A percentile compares a stretch with the other conserved stretches of the same genome.
phyloP scores from a whole-genome alignment of 192 early-diverging fungal species.

The Coemansia sp. region DNA sequence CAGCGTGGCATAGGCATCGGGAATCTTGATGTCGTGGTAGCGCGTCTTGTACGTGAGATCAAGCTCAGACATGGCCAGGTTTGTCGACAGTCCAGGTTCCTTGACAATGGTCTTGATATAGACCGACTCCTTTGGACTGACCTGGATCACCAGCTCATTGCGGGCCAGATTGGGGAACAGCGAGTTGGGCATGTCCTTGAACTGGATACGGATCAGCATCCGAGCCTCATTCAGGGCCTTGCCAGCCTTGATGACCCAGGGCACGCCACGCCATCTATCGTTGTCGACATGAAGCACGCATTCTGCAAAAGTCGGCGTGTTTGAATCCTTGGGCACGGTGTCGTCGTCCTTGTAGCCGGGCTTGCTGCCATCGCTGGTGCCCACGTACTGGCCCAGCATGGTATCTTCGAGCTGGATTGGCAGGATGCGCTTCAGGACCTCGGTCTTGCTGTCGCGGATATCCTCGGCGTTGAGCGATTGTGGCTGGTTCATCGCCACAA shows the following conservation, averaged over 20 bases:
- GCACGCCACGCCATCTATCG: constrained; percentile 81
- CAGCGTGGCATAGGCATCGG: constrained; percentile 93
- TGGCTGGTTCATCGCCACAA: constrained; percentile 94
- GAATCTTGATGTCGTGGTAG: constrained; percentile 82
- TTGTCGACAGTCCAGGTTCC: constrained; percentile 78
- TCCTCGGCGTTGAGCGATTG: constrained; percentile 80
- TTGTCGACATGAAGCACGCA: constrained; percentile 84
- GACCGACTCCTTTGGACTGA: constrained; percentile 90
- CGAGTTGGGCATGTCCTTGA: constrained; percentile 81
- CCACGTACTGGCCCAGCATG: constrained; percentile 86
- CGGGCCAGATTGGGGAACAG: constrained; percentile 74
- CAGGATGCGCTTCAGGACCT: constrained; percentile 75
- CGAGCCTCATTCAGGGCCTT: constrained; percentile 89
- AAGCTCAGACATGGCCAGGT: constrained; percentile 81
- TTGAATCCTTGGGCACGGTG: constrained; percentile 79
- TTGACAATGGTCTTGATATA: constrained; percentile 97
- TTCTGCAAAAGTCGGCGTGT: constrained; percentile 89
- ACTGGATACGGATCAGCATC: constrained; percentile 92
- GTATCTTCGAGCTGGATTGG: constrained; percentile 77
- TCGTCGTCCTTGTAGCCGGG: constrained; percentile 90
- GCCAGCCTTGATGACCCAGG: constrained; percentile 71
- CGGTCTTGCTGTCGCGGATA: constrained; percentile 92
- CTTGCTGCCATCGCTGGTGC: constrained; percentile 70
- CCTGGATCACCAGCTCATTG: constrained; percentile 93
- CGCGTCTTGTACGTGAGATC: constrained; percentile 87